Conservation (phyloP, 2,329 filamentous ascomycete species). For the Teratosphaeria gauchensis region DNA sequence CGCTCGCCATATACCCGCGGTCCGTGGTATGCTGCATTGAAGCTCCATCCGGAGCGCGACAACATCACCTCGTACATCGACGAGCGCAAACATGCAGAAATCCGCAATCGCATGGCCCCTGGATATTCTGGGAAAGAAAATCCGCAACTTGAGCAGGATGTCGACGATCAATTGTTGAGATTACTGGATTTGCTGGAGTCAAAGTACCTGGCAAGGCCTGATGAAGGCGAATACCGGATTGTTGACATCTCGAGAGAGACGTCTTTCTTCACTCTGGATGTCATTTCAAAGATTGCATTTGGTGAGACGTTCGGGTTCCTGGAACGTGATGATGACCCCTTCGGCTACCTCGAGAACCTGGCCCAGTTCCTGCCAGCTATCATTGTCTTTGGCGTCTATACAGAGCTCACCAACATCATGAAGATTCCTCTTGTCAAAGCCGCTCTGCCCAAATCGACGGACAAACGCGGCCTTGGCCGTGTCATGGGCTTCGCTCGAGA, state of each 20-base stretch:
- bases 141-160: conserved; percentile 25
- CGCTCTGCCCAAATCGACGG: conserved; percentile 37
- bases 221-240: conserved; percentile 20
- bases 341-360: conserved; percentile 14
- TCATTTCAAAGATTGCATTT: conserved; percentile 33
- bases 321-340: conserved; percentile 39
- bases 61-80: conserved; percentile 32
- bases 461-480: conserved; percentile 32
- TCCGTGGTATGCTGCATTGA: conserved; percentile 28
- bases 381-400: conserved; percentile 35
- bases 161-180: conserved; percentile 27
- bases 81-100: conserved; percentile 29
- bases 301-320: conserved; percentile 41
- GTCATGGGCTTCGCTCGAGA: conserved; percentile 37
- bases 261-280: conserved; percentile 33
- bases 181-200: conserved; percentile 24
- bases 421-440: conserved; percentile 33
- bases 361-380: conserved; percentile 34
- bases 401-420: conserved; percentile 33
- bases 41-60: conserved; percentile 31
- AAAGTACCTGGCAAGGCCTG: conserved; percentile 26
- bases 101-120: conserved; percentile 28
- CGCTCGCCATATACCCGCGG: conserved; percentile 28
- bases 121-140: conserved; percentile 34
- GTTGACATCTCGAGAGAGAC: conserved; percentile 29